Evolutionary conservation across 176 grass and related monocot species (phyloP), one percentile per base, ranked within the genome.

Genomic region (Thalia dealbata): DNA sequence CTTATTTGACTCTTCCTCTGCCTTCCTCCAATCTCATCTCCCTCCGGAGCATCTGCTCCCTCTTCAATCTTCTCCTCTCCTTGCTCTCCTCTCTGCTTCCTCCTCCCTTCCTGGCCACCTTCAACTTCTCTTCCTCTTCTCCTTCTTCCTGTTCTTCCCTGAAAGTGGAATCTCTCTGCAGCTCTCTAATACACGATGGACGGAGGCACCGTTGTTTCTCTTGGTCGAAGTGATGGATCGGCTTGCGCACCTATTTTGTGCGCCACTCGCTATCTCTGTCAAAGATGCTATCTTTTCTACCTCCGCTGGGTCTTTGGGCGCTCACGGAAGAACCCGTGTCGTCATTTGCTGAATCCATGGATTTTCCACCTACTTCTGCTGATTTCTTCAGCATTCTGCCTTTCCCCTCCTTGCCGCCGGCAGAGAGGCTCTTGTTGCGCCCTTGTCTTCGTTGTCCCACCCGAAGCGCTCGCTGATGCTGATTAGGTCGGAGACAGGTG

Each of bases 401-500:
- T 62, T 62, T 26, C 10, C 30, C 10, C 16, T 21, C 50, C 14
- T 21, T 50, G 3, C 0, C 14, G 9, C 28, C 52, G 5, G 14
- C 64, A 22, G 63, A 80, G 78, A 5, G 27, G 21, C n/a, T 52
- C 18, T 66, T 28, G 64, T 81, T 80, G 6, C 89, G 69, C 72
- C 62, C 52, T 19, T 14, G 76, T 66, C 76, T 61, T n/a, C n/a
- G 76, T 84, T 77, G 61, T 88, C 82, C 89, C 78, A 91, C 4
- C 80, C 82, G 68, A 91, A 91, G 3, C 80, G 75, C 35, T 83
- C 75, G 27, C 82, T 81, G 73, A 88, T 82, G 26, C 88, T 83
- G 71, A 81, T 77, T 7, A 91, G 80, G 2, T 79, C 81, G 25
- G n/a, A n/a, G n/a, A n/a, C n/a, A n/a, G 70, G 75, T 21, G 30